Conservation (phyloP, 2,329 filamentous ascomycete species). For the Penicillium sp. region DNA sequence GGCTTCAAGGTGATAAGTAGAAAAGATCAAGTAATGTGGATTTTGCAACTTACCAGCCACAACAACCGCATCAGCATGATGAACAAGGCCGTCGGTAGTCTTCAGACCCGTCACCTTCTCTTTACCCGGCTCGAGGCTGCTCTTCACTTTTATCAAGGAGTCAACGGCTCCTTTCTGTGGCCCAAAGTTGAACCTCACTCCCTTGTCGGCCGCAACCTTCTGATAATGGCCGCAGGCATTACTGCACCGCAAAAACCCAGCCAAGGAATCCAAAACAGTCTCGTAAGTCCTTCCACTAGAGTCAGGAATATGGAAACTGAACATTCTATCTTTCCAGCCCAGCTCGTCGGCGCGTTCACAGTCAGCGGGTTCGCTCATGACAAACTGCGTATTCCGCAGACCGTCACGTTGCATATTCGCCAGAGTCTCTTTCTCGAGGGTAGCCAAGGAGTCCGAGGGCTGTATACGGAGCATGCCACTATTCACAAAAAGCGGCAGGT, state of each 20-base stretch:
- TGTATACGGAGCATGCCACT: constrained; percentile 21
- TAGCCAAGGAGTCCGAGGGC: constrained; percentile 10
- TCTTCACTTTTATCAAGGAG: constrained; percentile 20
- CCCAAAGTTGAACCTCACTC: constrained; percentile 29
- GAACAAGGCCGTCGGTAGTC: constrained; percentile 19
- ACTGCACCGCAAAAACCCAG: constrained; percentile 18
- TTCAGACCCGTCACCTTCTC: constrained; percentile 19
- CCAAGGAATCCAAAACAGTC: constrained; percentile 15
- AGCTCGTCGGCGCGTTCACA: constrained; percentile 9
- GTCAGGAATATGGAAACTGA: constrained; percentile 14
- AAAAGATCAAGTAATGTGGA: neutral
- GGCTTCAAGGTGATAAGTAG: constrained; percentile 18
- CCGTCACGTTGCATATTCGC: constrained; percentile 19
- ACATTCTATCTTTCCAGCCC: constrained; percentile 18
- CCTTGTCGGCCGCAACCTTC: constrained; percentile 20
- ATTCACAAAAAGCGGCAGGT: constrained; percentile 12
- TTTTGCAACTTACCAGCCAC: constrained; percentile 25
- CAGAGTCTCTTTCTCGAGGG: constrained; percentile 17
- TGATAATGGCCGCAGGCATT: constrained; percentile 18
- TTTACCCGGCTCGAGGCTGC: neutral
- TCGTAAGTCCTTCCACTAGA: constrained; percentile 9
- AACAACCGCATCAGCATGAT: constrained; percentile 22
- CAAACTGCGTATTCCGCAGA: constrained; percentile 15
- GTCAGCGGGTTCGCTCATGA: constrained; percentile 15
- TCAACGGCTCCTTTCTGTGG: constrained; percentile 23